Evolutionary conservation across 441 rosid genomes (phyloP), one percentile per base, ranked within the genome.

Genomic region (Gossypium lobatum): DNA sequence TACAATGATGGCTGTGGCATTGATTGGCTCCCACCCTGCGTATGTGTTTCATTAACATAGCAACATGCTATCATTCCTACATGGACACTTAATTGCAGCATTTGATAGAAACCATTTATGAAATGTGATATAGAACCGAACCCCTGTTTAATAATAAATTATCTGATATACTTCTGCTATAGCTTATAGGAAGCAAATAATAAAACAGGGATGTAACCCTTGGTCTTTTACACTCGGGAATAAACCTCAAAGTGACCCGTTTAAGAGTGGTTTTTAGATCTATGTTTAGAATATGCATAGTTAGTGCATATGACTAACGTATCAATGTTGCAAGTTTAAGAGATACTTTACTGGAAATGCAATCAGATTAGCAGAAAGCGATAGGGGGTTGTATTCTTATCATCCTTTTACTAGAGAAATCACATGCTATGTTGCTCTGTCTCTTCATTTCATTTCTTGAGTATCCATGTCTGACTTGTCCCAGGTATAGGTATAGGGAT

Each of bases 1-100:
- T 77, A 95, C 97, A 9, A 92, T 95, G 98, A 95, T 95, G 98
- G 97, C 97, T 4, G 81, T 95, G 57, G 98, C 88, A 59, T 67
- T 95, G 59, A 95, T 95, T 55, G 98, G 98, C 5, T 68, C 94
- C 71, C 96, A 91, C 80, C 93, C 91, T 0, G 98, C 98, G 98
- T 92, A 74, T 28, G 96, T 82, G 72, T 61, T 66, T 4, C 26
- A 2, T 28, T 45, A 34, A 48, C 18, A 31, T 42, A 59, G 18
- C 3, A 58, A 3, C 64, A 57, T 71, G 74, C 64, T 34, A 3
- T 20, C 55, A 39, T 37, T 57, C 50, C 21, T 58, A 39, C 55
- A 71, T 39, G 65, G 23, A 14, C 42, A 8, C 42, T 57, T 21
- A 54, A 34, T 31, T 58, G 17, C 63, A 58, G 9, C 37, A 39